Percentiles rank a stretch among this genome's conserved stretches.
Evolutionary conservation across 1,284 basidiomycete genomes (phyloP).

Genomic region (Phlebopus sp.): DNA sequence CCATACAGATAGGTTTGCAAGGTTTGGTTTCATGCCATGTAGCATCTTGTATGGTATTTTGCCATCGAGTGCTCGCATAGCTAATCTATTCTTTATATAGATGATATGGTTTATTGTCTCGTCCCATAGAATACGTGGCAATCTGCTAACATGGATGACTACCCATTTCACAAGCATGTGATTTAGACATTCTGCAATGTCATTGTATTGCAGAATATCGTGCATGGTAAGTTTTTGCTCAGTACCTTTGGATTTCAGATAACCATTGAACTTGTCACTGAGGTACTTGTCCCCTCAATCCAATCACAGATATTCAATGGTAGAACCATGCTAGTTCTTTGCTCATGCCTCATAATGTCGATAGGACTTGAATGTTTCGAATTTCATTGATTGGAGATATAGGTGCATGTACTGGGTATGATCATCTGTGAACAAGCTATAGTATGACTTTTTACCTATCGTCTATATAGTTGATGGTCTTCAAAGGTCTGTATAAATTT

Average conservation of each 20-base stretch:
- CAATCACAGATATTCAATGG: background rate
- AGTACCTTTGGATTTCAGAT: too few relatives aligned
- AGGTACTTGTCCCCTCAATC: too few relatives aligned
- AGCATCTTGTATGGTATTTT: too few relatives aligned
- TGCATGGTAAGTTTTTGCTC: too few relatives aligned
- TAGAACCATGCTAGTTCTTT: background rate
- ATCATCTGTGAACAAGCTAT: slow-evolving; percentile 33
- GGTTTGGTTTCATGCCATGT: too few relatives aligned
- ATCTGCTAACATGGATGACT: background rate
- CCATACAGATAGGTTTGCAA: too few relatives aligned
- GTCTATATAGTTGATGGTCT: slow-evolving; percentile 29
- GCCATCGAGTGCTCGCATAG: too few relatives aligned
- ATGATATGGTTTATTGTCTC: slow-evolving; percentile 32
- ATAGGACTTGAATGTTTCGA: slow-evolving; percentile 28
- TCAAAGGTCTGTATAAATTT: slow-evolving; percentile 33
- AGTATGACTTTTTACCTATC: slow-evolving; percentile 26
- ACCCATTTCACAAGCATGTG: background rate
- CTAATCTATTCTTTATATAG: too few relatives aligned
- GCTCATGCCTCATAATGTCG: slow-evolving; percentile 28
- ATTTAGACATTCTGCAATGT: background rate
- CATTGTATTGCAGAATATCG: background rate
- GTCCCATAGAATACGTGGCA: slow-evolving; percentile 34
- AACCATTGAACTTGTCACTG: too few relatives aligned
- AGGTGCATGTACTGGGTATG: slow-evolving; percentile 21
- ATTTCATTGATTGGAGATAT: too few relatives aligned